Evolutionary conservation across 1,284 basidiomycete species (phyloP), one percentile per base, ranked within the genome.

Genomic region (Peniophora sp.): DNA sequence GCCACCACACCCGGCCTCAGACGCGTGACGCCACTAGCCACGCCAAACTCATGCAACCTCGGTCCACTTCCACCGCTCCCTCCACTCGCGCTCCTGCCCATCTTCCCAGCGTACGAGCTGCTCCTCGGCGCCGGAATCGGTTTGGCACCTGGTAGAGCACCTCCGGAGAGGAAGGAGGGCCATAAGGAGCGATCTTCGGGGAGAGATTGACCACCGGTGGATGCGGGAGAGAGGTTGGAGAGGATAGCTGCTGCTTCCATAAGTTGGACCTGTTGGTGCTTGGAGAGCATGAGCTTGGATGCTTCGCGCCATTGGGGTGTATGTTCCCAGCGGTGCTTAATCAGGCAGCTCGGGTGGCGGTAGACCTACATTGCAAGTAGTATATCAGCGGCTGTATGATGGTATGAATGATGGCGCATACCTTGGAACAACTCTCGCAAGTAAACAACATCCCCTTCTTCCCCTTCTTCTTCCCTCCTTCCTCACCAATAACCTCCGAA

Each of bases 261-360:
- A 52, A 98, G 74, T 65, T 98, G 96, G 1, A 99, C 96, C 63
- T 98, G 96, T 64, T 98, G 95, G 65, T 99, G 96, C 72, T 98
- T 99, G 70, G 86, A 91, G 59, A 97, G 77, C 51, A 95, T 82
- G 62, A 96, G 87, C 68, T 96, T 95, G 59, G 89, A 92, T 0
- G 93, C 92, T 68, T 95, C 92, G 48, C 91, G 89, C 96, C 96
- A 99, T 65, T 97, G 94, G 35, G 92, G 91, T 24, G 89, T 92
- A 63, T 98, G 94, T 65, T 98, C 95, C 94, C 94, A 97, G 36
- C 94, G 87, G 63, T 97, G 94, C 70, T 97, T 97, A 71, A 95
- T 90, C 48, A 97, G 75, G 67, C 94, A 97, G 19, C 88, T 92
- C 2, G 93, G 94, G 65, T 97, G 94, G 47, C 92, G 85, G 68